A percentile compares a stretch with the other conserved stretches of the same genome.
These are phyloP conservation scores for Cercophora newfieldiana DNA, from an alignment of 495 filamentous ascomycete species.

Conservation along the genomic window DNA sequence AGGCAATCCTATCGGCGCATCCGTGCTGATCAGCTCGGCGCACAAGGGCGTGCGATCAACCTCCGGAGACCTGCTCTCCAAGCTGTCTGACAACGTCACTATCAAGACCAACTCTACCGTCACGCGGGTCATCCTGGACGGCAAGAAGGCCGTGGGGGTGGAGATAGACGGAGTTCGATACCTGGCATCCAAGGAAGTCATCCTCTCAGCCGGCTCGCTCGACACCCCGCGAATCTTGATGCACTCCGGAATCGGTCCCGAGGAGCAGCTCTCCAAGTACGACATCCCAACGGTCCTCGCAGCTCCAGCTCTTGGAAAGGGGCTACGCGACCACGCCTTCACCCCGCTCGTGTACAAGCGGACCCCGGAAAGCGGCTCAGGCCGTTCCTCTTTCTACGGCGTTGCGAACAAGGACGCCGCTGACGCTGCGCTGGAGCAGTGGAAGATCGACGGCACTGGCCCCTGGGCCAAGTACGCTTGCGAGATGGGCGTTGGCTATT, in stretches of 20 bases:
- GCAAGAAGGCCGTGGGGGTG: slow-evolving; percentile 54
- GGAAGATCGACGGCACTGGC: slow-evolving; percentile 48
- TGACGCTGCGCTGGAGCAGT: slow-evolving; percentile 48
- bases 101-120: slow-evolving; percentile 52
- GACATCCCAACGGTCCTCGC: slow-evolving; percentile 53
- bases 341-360: slow-evolving; percentile 30
- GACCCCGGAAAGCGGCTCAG: slow-evolving; percentile 27
- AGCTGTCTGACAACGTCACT: slow-evolving; percentile 51
- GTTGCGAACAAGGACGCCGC: slow-evolving; percentile 28
- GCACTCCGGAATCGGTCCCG: slow-evolving; percentile 64
- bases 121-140: slow-evolving; percentile 52
- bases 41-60: slow-evolving; percentile 52
- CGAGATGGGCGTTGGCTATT: slow-evolving; percentile 51
- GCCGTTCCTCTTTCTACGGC: slow-evolving; percentile 34
- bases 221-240: slow-evolving; percentile 62
- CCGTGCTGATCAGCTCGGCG: slow-evolving; percentile 48
- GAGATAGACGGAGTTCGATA: slow-evolving; percentile 39
- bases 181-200: slow-evolving; percentile 56
- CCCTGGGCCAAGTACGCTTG: slow-evolving; percentile 45
- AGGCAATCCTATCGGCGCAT: slow-evolving; percentile 61
- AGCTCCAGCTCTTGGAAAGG: slow-evolving; percentile 54
- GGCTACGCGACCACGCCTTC: slow-evolving; percentile 56
- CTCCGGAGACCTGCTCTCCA: slow-evolving; percentile 49
- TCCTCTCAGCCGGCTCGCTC: slow-evolving; percentile 58
- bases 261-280: slow-evolving; percentile 50